These are phyloP conservation scores for Omphalea diandra DNA, from an alignment of 441 rosid genomes.

Conservation along the genomic window DNA sequence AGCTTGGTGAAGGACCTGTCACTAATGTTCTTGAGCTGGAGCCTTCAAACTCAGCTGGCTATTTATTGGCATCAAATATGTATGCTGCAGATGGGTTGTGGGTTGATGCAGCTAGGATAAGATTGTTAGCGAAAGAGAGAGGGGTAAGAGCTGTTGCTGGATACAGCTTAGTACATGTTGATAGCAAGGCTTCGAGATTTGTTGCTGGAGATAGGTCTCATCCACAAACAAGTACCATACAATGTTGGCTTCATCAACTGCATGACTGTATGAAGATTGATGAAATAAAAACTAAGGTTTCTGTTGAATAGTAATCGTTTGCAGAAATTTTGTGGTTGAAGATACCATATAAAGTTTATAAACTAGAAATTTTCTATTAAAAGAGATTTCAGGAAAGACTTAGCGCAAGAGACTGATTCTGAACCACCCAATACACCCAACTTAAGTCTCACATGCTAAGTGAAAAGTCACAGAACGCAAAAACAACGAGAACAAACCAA, in stretches of 20 bases:
- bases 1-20: constrained; percentile 15
- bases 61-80: constrained; percentile 24
- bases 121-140: constrained; percentile 21
- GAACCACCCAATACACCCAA: too few species aligned
- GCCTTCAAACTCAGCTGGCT: constrained; percentile 14
- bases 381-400: too few species aligned
- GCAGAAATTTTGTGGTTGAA: too few species aligned
- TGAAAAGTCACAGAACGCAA: too few species aligned
- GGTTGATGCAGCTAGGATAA: constrained; percentile 24
- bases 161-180: constrained; percentile 18
- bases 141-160: constrained; percentile 19
- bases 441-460: too few species aligned
- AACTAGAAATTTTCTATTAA: too few species aligned
- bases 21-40: constrained; percentile 16
- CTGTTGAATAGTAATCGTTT: neutral
- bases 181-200: constrained; percentile 23
- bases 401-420: too few species aligned
- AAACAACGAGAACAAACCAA: too few species aligned
- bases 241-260: constrained; percentile 28
- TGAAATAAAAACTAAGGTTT: neutral
- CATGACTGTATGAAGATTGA: constrained; percentile 36
- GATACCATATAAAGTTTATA: too few species aligned
- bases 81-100: constrained; percentile 22
- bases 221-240: constrained; percentile 19
- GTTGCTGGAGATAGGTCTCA: constrained; percentile 36